Evolutionary conservation across 148 eudicot genomes (phyloP), one percentile per base, ranked within the genome.

Genomic region (Diospyros kaki): DNA sequence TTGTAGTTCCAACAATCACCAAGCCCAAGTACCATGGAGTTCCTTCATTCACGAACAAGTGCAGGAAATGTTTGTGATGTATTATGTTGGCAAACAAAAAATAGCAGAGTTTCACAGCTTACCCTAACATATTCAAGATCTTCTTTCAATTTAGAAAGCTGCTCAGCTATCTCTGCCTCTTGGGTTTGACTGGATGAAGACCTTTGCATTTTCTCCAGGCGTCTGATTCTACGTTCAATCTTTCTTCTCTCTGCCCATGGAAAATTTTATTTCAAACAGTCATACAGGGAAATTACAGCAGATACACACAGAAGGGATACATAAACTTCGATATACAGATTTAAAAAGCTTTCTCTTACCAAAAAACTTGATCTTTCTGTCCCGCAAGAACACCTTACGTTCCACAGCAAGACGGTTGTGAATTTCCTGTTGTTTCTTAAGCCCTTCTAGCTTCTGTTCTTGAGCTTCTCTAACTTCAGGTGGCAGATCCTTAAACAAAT

Each of bases 121-220:
- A 95, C 98, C 91, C 87, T 75, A 75, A 95, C 96, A 84, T 95
- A 95, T 85, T 95, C 99, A 81, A 95, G 91, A 84, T 95, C 99
- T 81, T 95, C 93, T 79, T 95, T 90, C 80, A 92, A 72, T 78
- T 80, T 84, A 67, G 85, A 77, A 64, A 95, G 91, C 83, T 92
- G 89, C 43, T 81, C 91, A 39, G 82, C 71, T 83, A 83, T 76
- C 58, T 86, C 88, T 64, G 84, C 82, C 83, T 95, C 97, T 74
- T 89, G 91, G 42, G 87, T 80, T 71, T 86, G 93, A 60, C 80
- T 89, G 61, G 86, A 76, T 70, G 89, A 84, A 70, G 84, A 52
- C 52, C 97, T 93, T 54, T 89, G 99, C 83, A 83, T 85, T 84
- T 92, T 92, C 84, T 95, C 96, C 84, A 92, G 61, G 62, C 99